A percentile compares a stretch with the other conserved stretches of the same genome.
phyloP scores from a whole-genome alignment of 2,329 filamentous ascomycete genomes.

The Phoma sp. region DNA sequence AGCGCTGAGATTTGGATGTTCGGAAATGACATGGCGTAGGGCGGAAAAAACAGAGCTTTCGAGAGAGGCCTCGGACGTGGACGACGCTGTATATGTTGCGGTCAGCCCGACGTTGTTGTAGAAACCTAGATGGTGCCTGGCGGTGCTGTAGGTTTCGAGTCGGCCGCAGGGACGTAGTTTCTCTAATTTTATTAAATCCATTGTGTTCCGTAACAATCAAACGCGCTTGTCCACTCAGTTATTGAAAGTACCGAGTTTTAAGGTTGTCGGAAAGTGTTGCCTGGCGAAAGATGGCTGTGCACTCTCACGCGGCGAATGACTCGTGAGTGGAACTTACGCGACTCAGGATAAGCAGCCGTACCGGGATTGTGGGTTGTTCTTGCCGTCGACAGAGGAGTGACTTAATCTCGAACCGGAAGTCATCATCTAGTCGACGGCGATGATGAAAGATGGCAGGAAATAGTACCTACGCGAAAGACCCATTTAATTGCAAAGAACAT shows the following conservation, averaged over 20 bases:
- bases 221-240: neutral
- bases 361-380: neutral
- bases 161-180: constrained; percentile 37
- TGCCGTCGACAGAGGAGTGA: too few species aligned
- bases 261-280: neutral
- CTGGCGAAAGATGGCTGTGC: neutral
- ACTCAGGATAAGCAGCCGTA: neutral
- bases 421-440: too few species aligned
- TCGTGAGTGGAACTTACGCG: neutral
- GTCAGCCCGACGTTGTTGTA: constrained; percentile 54
- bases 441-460: too few species aligned
- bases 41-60: constrained; percentile 28
- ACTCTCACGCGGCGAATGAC: neutral
- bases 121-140: constrained; percentile 51
- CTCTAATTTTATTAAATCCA: constrained; percentile 12
- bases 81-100: constrained; percentile 32
- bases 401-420: too few species aligned
- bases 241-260: neutral
- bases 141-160: constrained; percentile 54
- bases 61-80: neutral
- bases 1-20: constrained; percentile 53
- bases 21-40: constrained; percentile 42
- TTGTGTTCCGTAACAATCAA: neutral
- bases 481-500: too few species aligned
- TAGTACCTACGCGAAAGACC: too few species aligned